Evolutionary conservation across 1,284 basidiomycete genomes (phyloP).

Genomic region (Fomitopsis pinicola): DNA sequence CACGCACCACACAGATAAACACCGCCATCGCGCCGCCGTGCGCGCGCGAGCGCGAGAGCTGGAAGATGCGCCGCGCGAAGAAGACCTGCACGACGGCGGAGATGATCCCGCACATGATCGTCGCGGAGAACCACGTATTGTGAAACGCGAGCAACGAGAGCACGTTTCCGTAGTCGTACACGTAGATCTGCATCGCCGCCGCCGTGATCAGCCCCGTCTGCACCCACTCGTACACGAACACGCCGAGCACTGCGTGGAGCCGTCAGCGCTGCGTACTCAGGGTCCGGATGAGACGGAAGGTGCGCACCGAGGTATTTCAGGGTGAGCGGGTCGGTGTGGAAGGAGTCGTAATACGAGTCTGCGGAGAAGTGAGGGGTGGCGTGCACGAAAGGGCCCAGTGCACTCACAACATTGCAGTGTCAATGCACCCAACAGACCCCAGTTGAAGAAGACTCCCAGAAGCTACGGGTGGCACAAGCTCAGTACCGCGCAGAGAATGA

Average conservation of each 20-base stretch:
- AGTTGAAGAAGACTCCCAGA: slow-evolving; percentile 11
- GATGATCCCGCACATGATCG: slow-evolving; percentile 15
- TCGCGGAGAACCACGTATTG: slow-evolving; percentile 18
- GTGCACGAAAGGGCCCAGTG: neutral
- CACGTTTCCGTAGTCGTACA: slow-evolving; percentile 13
- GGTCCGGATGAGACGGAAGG: neutral
- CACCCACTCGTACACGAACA: slow-evolving; percentile 10
- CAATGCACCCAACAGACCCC: slow-evolving; percentile 10
- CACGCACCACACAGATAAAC: slow-evolving; percentile 7
- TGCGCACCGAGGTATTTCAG: slow-evolving; percentile 3
- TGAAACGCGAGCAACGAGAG: slow-evolving; percentile 7
- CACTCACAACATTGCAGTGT: slow-evolving; percentile 6
- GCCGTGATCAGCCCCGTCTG: slow-evolving; percentile 14
- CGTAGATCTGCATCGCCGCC: slow-evolving; percentile 10
- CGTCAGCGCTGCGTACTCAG: neutral
- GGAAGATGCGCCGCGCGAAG: slow-evolving; percentile 17
- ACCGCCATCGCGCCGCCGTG: neutral
- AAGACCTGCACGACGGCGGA: slow-evolving; percentile 15
- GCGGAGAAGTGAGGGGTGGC: neutral
- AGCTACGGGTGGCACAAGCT: neutral
- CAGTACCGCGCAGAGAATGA: neutral
- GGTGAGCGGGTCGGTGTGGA: slow-evolving; percentile 1
- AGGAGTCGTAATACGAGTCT: slow-evolving; percentile 9
- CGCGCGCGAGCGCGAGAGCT: slow-evolving; percentile 9
- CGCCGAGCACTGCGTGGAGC: slow-evolving; percentile 9